Conservation (phyloP, 2,329 filamentous ascomycete genomes). For the Colletotrichum sp. region DNA sequence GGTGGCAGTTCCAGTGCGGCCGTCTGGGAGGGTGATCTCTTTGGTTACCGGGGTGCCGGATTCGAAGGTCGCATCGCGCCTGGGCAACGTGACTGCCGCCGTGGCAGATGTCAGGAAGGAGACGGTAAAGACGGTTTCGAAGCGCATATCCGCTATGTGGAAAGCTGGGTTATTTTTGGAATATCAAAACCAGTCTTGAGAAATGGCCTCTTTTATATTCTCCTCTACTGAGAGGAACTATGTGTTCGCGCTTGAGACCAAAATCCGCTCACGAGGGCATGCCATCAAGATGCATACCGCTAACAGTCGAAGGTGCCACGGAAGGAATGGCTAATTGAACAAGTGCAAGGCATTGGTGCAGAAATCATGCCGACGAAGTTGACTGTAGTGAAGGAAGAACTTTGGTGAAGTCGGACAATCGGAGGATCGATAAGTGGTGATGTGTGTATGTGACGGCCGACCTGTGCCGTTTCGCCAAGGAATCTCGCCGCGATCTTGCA, state of each 20-base stretch:
- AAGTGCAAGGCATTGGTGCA: neutral
- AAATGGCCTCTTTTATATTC: neutral
- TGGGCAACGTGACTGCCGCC: neutral
- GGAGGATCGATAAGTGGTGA: neutral
- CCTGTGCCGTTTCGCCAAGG: neutral
- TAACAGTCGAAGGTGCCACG: neutral
- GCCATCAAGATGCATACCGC: neutral
- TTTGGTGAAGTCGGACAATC: neutral
- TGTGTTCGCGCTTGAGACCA: neutral
- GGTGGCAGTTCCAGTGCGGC: neutral
- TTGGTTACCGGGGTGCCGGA: neutral
- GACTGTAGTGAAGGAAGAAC: neutral
- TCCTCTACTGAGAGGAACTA: neutral
- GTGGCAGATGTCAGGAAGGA: neutral
- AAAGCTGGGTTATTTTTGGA: neutral
- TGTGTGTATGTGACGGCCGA: neutral
- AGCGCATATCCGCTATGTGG: neutral
- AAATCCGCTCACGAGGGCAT: neutral
- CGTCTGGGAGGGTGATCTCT: neutral
- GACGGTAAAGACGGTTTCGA: neutral
- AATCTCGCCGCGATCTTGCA: neutral
- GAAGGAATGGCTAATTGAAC: neutral
- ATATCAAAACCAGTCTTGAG: neutral
- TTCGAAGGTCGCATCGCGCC: neutral
- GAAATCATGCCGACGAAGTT: neutral